Base-by-base conservation (phyloP, 441 rosid genomes). In the Erodium moschatum region DNA sequence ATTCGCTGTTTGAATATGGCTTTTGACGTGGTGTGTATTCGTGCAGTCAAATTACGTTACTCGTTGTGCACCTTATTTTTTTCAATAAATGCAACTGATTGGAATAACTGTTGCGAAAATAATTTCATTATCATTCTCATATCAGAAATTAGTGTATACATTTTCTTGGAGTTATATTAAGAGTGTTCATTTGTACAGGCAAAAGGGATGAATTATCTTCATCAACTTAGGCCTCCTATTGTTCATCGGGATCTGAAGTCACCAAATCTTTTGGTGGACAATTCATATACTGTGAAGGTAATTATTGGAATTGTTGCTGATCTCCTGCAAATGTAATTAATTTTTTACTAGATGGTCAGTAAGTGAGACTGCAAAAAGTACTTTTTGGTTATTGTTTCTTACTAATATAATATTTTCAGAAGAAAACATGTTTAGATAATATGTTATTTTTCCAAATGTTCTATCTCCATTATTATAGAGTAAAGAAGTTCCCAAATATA, bases 171-270 rank as follows among this genome's bases (percentile, higher is more conserved):
- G 15, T 50, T 50, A 24, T n/a, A 15, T 3, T 13, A 50, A 50
- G 56, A 13, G 65, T 33, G 13, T 63, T 79, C 56, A 67, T 66
- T 69, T 65, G 66, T 72, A 31, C 89, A 95, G 99, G 99, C 97
- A 66, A 90, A 87, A 82, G 99, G 99, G 73, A 92, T 95, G 98
- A 95, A 95, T 85, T 95, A 95, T 81, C 99, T 95, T 71, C 99
- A 95, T 77, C 87, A 77, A 67, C 87, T 85, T 69, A 90, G 88
- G 66, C 98, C 99, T 75, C 27, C 27, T 24, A 24, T 24, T n/a
- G n/a, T n/a, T n/a, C n/a, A n/a, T n/a, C n/a, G n/a, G n/a, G n/a
- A 95, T 83, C 76, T 95, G 72, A 95, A 95, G 75, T 95, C 99
- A 72, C 97, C 98, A 42, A 95, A 95, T 82, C 89, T 95, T 68